Evolutionary conservation across 2,329 filamentous ascomycete genomes (phyloP), one percentile per base, ranked within the genome.

Genomic region (Sporothrix luriei): DNA sequence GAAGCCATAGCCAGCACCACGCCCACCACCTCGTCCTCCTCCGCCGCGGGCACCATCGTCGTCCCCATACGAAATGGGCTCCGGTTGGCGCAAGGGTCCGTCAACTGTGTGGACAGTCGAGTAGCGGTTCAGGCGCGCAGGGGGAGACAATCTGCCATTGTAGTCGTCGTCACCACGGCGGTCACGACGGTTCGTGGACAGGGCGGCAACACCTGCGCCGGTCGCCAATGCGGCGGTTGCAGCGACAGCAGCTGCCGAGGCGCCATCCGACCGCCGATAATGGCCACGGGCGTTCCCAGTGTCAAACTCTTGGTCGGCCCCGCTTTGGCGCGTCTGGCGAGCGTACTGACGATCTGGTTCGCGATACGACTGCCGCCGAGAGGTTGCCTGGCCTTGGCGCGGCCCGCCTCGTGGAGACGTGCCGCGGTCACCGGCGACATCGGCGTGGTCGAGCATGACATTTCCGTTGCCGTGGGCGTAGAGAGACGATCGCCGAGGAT

Each of bases 401-500:
- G 7, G 59, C 40, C 38, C 24, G 21, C 21, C 38, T 6, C 57
- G 59, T 4, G 40, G 38, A 4, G 26, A 55, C 13, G 46, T 13
- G 46, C n/a, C 46, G 0, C 43, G 43, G 57, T 55, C 57, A 3
- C 49, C 29, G 21, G 9, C 51, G 3, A 43, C 33, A 5, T 55
- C 43, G n/a, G 48, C n/a, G 13, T 57, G 26, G 11, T 70, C 48
- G 14, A 70, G 49, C n/a, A 52, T 29, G 19, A 68, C 40, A 9
- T 38, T 66, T 13, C 21, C 51, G 43, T 66, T 70, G 26, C 59
- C 66, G 33, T 70, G 69, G 2, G 69, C 68, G 59, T 68, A 70
- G 2, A 70, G 43, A 2, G 66, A 68, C 2, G 66, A 68, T 9
- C 69, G 65, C 4, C 54, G 59, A 6, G 49, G 40, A 24, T 69